phyloP scores from a whole-genome alignment of 1,284 basidiomycete genomes.

The Irpex sp. region DNA sequence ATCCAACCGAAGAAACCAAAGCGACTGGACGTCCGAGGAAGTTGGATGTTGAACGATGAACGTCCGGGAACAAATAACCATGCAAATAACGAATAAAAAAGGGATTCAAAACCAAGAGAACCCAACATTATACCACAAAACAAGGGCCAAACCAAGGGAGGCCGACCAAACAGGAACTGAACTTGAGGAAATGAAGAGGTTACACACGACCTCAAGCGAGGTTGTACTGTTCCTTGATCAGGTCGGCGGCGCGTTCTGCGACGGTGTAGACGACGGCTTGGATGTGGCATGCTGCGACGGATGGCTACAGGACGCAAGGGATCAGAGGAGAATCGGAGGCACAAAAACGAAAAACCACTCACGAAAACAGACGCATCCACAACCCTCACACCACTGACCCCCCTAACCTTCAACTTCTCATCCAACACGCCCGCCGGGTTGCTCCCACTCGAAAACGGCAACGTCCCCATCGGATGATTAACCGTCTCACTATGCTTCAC shows the following conservation, averaged over 20 bases:
- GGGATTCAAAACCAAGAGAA: too few relatives aligned
- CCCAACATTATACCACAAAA: background rate
- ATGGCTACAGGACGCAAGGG: background rate
- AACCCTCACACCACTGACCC: conserved; percentile 29
- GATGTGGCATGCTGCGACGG: conserved; percentile 10
- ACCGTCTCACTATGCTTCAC: conserved; percentile 19
- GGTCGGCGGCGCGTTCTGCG: conserved; percentile 13
- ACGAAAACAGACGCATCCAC: conserved; percentile 36
- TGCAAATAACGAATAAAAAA: background rate
- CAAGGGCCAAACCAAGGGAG: too few relatives aligned
- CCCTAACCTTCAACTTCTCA: conserved; percentile 31
- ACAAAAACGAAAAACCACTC: conserved; percentile 7
- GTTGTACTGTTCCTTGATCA: conserved; percentile 11
- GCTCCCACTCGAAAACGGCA: conserved; percentile 20
- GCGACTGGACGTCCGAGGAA: too few relatives aligned
- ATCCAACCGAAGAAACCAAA: too few relatives aligned
- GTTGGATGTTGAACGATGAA: too few relatives aligned
- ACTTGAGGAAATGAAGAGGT: too few relatives aligned
- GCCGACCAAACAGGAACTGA: too few relatives aligned
- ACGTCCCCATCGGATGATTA: conserved; percentile 25
- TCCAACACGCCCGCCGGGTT: conserved; percentile 31
- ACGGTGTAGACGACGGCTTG: conserved; percentile 13
- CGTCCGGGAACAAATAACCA: too few relatives aligned
- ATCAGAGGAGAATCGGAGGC: too few relatives aligned
- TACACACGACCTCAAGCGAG: too few relatives aligned